Percentiles rank a stretch among this genome's conserved stretches.
These are phyloP conservation scores for Lichtheimia corymbifera DNA, from an alignment of 371 early-diverging fungal genomes.

Conservation along the genomic window DNA sequence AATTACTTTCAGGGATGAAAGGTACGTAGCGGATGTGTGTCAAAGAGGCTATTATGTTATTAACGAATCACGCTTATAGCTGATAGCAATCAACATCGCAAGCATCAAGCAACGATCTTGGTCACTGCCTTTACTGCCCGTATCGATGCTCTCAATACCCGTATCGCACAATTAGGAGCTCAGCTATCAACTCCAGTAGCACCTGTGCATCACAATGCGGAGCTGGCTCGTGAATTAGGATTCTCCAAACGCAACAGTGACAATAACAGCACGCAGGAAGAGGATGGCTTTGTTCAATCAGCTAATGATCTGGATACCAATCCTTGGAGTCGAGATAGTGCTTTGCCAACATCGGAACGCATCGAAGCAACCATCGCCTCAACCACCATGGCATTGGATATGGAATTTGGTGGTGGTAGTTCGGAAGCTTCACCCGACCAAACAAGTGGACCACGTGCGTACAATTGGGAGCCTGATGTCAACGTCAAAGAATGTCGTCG, in stretches of 20 bases:
- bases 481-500: constrained; percentile 65
- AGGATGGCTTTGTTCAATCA: neutral
- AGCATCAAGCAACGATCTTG: constrained; percentile 47
- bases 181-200: constrained; percentile 34
- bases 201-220: constrained; percentile 30
- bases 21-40: constrained; percentile 25
- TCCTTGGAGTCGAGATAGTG: constrained; percentile 38
- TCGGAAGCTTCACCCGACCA: neutral
- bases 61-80: constrained; percentile 24
- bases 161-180: constrained; percentile 29
- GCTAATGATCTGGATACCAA: constrained; percentile 34
- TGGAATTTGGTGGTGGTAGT: neutral
- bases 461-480: constrained; percentile 74
- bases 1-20: constrained; percentile 63
- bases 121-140: constrained; percentile 50
- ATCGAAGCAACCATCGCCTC: neutral
- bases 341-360: neutral
- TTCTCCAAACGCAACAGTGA: constrained; percentile 14
- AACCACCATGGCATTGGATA: neutral
- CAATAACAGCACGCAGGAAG: neutral
- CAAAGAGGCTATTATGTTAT: neutral
- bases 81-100: constrained; percentile 55
- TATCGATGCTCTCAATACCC: constrained; percentile 46
- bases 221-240: constrained; percentile 42
- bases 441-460: constrained; percentile 18